Base-by-base conservation (phyloP, 1,284 basidiomycete genomes). In the Tylopilus orsonianus region DNA sequence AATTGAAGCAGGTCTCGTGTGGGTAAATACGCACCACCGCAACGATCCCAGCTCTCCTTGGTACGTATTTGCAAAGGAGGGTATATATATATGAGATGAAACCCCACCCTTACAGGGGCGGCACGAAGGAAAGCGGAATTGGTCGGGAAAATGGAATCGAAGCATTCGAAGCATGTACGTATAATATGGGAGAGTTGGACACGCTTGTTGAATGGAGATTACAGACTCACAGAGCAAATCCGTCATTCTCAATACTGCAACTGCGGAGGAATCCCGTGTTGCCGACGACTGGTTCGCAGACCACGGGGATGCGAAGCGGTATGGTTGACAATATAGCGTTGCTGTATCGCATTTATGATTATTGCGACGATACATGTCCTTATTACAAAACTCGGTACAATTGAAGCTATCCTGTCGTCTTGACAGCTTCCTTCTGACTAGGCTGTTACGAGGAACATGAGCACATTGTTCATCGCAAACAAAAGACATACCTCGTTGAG, bases 41-140 rank as follows among this genome's bases (percentile, higher is more conserved):
- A 93, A 93, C 59, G 89, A 92, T 61, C 90, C 90, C 8, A 87
- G 85, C 53, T 90, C 87, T 33, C 88, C 90, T 38, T 93, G 90
- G 87, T 88, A 61, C 41, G 79, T 68, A 13, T 19, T 34, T n/a
- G n/a, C 23, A 37, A 48, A 12, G 34, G 34, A 20, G 30, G 18
- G 38, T 9, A 14, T 7, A 18, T 41, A 5, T 23, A 22, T 10
- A 24, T 47, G 34, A 16, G 8, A 40, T 37, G 26, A 58, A 53
- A 10, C 20, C 27, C 45, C 32, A 46, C 36, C 50, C 46, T 23
- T 32, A 23, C 50, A 87, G 86, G 89, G 89, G 90, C 20, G 88
- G 89, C 14, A 87, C 89, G 85, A 90, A 90, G 61, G 82, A 87
- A 55, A 90, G 87, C 56, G 89, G 88, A 2, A 85, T 90, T 46